Evolutionary conservation across 176 grass and related monocot genomes (phyloP).

Genomic region (Oryza nivara): DNA sequence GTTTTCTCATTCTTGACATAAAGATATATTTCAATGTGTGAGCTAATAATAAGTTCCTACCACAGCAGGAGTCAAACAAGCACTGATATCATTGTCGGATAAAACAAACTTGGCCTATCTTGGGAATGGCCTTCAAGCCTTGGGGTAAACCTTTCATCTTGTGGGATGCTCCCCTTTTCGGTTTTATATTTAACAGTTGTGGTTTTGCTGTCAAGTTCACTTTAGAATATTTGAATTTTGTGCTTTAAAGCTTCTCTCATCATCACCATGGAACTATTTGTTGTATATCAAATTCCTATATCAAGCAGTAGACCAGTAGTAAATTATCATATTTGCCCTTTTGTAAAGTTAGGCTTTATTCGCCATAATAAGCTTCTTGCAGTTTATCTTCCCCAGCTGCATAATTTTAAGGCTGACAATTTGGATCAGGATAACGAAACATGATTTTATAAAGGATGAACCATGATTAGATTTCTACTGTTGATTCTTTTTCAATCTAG

Average conservation of each 20-base stretch:
- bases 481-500: not conserved
- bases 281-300: not conserved
- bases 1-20: not conserved
- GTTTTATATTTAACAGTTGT: not conserved
- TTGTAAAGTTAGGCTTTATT: not conserved
- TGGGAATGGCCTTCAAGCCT: conserved; percentile 61
- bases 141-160: conserved; percentile 55
- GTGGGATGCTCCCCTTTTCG: not conserved
- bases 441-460: conserved; percentile 13
- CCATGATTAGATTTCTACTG: conserved; percentile 9
- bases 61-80: conserved; percentile 56
- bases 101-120: conserved; percentile 65
- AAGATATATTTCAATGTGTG: not conserved
- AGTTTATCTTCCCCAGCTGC: not conserved
- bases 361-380: not conserved
- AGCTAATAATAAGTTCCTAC: conserved; percentile 26
- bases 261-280: not conserved
- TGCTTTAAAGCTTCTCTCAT: not conserved
- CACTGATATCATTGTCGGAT: conserved; percentile 66
- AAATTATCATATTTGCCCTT: not conserved
- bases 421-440: not conserved
- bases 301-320: not conserved
- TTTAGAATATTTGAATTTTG: not conserved
- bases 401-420: not conserved
- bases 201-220: not conserved